phyloP scores from a whole-genome alignment of 495 filamentous ascomycete species.

The Lasiosphaeria miniovina region DNA sequence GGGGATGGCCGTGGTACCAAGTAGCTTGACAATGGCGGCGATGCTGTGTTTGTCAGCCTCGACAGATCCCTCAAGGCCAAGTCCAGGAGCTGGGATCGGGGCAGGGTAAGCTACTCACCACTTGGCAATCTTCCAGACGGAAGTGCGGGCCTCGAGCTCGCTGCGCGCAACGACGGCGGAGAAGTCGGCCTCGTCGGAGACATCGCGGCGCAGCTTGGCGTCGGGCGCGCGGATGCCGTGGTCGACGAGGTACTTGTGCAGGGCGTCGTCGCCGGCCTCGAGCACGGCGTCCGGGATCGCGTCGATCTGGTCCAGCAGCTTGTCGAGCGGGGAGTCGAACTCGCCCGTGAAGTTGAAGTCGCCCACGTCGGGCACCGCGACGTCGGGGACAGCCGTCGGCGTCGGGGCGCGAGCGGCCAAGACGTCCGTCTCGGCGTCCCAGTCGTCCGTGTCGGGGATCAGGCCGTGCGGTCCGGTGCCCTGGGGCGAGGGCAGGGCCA shows the following conservation, averaged over 20 bases:
- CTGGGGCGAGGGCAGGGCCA: slow-evolving; percentile 12
- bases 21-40: slow-evolving; percentile 16
- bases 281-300: slow-evolving; percentile 22
- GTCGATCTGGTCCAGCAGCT: slow-evolving; percentile 12
- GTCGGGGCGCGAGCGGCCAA: not conserved
- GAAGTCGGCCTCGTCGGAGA: not conserved
- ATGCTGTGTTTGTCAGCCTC: slow-evolving; percentile 1
- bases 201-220: slow-evolving; percentile 9
- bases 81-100: not conserved
- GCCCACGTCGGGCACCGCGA: not conserved
- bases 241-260: slow-evolving; percentile 18
- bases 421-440: not conserved
- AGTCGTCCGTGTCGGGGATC: slow-evolving; percentile 14
- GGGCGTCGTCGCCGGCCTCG: slow-evolving; percentile 18
- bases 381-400: not conserved
- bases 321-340: slow-evolving; percentile 17
- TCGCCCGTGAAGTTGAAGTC: slow-evolving; percentile 16
- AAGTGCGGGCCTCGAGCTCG: slow-evolving; percentile 5
- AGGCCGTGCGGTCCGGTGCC: slow-evolving; percentile 9
- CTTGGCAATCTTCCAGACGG: slow-evolving; percentile 18
- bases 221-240: slow-evolving; percentile 11
- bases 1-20: slow-evolving; percentile 17
- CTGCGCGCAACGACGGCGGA: slow-evolving; percentile 6
- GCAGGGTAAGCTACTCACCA: not conserved
- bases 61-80: not conserved